A percentile compares a stretch with the other conserved stretches of the same genome.
These are phyloP conservation scores for Malassezia restricta DNA, from an alignment of 1,284 basidiomycete genomes.

Conservation along the genomic window DNA sequence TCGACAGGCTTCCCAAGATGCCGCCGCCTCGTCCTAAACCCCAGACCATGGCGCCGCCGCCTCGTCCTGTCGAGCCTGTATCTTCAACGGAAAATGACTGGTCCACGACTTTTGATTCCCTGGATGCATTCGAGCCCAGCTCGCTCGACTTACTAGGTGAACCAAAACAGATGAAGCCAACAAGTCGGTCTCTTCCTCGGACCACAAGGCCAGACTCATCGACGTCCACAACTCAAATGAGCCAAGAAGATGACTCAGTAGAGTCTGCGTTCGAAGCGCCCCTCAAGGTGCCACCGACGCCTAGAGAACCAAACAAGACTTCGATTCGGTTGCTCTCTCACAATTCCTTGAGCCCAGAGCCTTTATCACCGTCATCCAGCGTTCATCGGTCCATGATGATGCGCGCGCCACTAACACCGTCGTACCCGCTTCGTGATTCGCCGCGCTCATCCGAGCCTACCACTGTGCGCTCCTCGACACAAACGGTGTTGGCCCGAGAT, in stretches of 20 bases:
- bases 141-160: conserved; percentile 4
- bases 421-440: not conserved
- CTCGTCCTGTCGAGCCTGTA: not conserved
- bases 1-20: not conserved
- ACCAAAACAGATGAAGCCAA: not conserved
- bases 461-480: no score
- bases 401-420: not conserved
- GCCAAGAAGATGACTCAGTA: not conserved
- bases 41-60: not conserved
- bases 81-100: not conserved
- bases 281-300: not conserved
- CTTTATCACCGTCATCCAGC: not conserved
- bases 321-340: conserved; percentile 8
- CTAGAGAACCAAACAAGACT: not conserved
- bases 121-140: conserved; percentile 4
- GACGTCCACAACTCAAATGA: not conserved
- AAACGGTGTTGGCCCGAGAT: no score
- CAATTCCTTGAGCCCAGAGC: not conserved
- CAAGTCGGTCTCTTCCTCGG: not conserved
- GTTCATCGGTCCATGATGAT: not conserved
- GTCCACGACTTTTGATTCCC: conserved; percentile 5
- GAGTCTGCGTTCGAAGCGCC: conserved; percentile 13
- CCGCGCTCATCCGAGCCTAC: not conserved
- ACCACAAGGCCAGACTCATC: not conserved
- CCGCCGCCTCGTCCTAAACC: not conserved